Evolutionary conservation across 2,329 filamentous ascomycete species (phyloP).

Genomic region (Helotiales sp.): DNA sequence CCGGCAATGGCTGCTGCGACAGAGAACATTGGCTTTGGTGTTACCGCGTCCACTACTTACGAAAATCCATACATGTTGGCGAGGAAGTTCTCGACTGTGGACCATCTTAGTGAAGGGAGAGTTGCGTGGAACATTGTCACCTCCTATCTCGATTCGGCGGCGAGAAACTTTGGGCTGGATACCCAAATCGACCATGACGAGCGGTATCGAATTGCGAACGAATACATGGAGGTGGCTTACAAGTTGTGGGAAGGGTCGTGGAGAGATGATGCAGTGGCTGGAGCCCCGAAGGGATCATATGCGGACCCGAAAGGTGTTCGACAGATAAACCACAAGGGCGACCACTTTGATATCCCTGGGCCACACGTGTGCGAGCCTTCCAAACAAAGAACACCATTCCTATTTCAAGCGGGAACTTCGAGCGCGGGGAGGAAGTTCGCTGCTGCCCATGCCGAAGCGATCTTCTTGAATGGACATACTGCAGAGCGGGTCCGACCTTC

Average conservation of each 20-base stretch:
- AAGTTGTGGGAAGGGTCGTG: conserved; percentile 39
- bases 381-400: conserved; percentile 39
- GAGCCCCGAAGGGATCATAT: conserved; percentile 64
- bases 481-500: conserved; percentile 63
- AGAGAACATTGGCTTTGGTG: conserved; percentile 69
- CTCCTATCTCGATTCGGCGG: conserved; percentile 69
- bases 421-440: conserved; percentile 70
- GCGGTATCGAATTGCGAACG: conserved; percentile 68
- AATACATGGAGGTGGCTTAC: conserved; percentile 55
- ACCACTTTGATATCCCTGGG: conserved; percentile 67
- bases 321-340: conserved; percentile 68
- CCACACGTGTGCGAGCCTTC: conserved; percentile 64
- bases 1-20: conserved; percentile 72
- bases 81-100: conserved; percentile 38
- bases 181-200: conserved; percentile 68
- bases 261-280: conserved; percentile 57
- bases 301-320: conserved; percentile 62
- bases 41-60: conserved; percentile 71
- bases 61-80: conserved; percentile 48
- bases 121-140: conserved; percentile 61
- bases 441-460: conserved; percentile 72
- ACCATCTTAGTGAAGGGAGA: conserved; percentile 62
- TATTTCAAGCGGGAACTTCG: conserved; percentile 70
- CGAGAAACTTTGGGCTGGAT: conserved; percentile 62
- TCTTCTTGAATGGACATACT: conserved; percentile 71